phyloP scores from a whole-genome alignment of 1,284 basidiomycete species.

The Athelia psychrophila region DNA sequence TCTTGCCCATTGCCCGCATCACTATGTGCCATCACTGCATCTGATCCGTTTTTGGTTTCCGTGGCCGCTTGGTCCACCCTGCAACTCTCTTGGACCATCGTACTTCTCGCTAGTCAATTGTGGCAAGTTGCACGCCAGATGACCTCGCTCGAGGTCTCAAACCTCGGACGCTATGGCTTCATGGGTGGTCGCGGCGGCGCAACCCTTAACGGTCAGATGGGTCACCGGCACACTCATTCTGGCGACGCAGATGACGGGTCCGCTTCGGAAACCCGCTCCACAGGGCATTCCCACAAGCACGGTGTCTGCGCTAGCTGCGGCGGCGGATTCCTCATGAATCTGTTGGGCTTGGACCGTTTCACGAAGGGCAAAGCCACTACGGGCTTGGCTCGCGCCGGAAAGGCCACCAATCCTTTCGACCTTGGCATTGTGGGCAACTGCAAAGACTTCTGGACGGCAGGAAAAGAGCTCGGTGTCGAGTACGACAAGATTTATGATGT shows the following conservation, averaged over 20 bases:
- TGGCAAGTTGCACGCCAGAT: constrained; percentile 95
- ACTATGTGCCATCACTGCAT: constrained; percentile 67
- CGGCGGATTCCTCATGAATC: constrained; percentile 76
- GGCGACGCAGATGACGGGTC: constrained; percentile 15
- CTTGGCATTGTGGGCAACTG: constrained; percentile 85
- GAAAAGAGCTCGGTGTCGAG: constrained; percentile 83
- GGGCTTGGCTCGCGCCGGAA: constrained; percentile 68
- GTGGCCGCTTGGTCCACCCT: constrained; percentile 84
- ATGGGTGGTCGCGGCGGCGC: constrained; percentile 93
- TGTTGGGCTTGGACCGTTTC: constrained; percentile 92
- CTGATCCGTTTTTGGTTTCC: constrained; percentile 84
- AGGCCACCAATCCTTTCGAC: constrained; percentile 91
- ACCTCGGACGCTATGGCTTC: constrained; percentile 92
- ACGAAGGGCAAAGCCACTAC: constrained; percentile 86
- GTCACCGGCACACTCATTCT: constrained; percentile 51
- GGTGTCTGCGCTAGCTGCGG: constrained; percentile 34
- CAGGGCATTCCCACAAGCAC: constrained; percentile 35
- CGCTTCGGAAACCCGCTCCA: constrained; percentile 49
- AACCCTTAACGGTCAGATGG: constrained; percentile 65
- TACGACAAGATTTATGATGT: constrained; percentile 91
- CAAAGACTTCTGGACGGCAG: constrained; percentile 92
- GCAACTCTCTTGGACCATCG: constrained; percentile 90
- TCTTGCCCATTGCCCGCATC: constrained; percentile 68
- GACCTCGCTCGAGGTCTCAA: constrained; percentile 95
- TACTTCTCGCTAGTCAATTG: constrained; percentile 83